Evolutionary conservation across 441 rosid genomes (phyloP).

Genomic region (Kokia cookei): DNA sequence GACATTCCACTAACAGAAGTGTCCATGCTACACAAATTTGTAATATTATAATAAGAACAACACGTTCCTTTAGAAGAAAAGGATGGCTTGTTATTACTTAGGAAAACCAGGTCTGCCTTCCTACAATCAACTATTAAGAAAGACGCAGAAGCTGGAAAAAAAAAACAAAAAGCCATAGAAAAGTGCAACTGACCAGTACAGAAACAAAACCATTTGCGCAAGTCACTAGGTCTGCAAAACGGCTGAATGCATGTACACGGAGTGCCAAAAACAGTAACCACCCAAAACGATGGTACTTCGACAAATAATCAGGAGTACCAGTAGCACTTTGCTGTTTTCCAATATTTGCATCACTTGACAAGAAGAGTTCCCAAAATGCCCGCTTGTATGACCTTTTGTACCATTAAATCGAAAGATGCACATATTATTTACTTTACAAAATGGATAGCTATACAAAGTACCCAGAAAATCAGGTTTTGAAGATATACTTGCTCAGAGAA

Average conservation of each 20-base stretch:
- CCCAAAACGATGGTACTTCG: slow-evolving; percentile 74
- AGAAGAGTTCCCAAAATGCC: slow-evolving; percentile 66
- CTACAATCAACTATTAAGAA: background rate
- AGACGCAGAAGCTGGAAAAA: background rate
- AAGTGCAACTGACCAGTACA: slow-evolving; percentile 64
- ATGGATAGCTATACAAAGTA: background rate
- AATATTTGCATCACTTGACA: slow-evolving; percentile 39
- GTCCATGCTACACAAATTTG: background rate
- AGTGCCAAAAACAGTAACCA: slow-evolving; percentile 95
- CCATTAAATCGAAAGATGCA: slow-evolving; percentile 17
- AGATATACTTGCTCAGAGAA: background rate
- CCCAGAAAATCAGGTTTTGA: background rate
- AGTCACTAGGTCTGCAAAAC: slow-evolving; percentile 77
- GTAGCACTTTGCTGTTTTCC: slow-evolving; percentile 35
- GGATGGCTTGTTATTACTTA: background rate
- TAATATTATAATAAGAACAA: background rate
- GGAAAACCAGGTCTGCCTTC: background rate
- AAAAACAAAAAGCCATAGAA: background rate
- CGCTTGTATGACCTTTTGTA: slow-evolving; percentile 78
- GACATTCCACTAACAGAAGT: background rate
- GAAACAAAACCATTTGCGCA: slow-evolving; percentile 84
- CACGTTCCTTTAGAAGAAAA: background rate
- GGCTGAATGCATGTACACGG: slow-evolving; percentile 74
- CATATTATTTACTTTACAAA: background rate
- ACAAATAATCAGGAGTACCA: slow-evolving; percentile 30